Base-by-base conservation (phyloP, 371 early-diverging fungal genomes). In the Saksenaea oblongispora region DNA sequence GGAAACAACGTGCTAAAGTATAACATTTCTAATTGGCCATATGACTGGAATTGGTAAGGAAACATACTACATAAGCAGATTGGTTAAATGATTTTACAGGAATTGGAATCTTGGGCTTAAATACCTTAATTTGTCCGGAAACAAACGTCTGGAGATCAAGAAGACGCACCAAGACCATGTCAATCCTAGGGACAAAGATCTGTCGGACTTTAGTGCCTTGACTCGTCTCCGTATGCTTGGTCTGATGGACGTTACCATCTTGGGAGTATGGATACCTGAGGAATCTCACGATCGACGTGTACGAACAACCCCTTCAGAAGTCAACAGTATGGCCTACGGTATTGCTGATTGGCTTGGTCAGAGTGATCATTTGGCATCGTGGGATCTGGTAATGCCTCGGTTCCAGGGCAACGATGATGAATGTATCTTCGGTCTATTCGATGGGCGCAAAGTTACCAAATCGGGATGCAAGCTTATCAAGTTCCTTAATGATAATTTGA, bases 11-110 rank as follows among this genome's bases (percentile, higher is more conserved):
- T 87, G 34, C 78, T 97, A 34, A 93, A 93, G 74, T 97, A 95
- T 75, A 97, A 97, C 63, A 92, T 95, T 39, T 84, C 91, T 26
- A 97, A 97, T 69, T 95, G 95, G 95, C 95, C 94, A 0, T 95
- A 94, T 69, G 96, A 96, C 66, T 97, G 96, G 96, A 95, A 97
- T 72, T 96, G 95, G 94, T 87, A 82, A 63, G 78, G 26, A 35
- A 36, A 10, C 27, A n/a, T 2, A 54, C 14, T n/a, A 17, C 56
- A 34, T 5, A 55, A 31, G 3, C 13, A 2, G n/a, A 9, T 26
- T n/a, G 31, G 4, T 18, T 18, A 34, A 31, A 17, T 3, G 26
- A 36, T 31, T 18, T n/a, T 5, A 24, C 59, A 87, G 86, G 88
- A 95, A 94, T 73, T 95, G 93, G 94, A 97, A 97, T 71, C 65